Evolutionary conservation across 768 basidiomycete species (phyloP).

Genomic region (Auriscalpium orientale): DNA sequence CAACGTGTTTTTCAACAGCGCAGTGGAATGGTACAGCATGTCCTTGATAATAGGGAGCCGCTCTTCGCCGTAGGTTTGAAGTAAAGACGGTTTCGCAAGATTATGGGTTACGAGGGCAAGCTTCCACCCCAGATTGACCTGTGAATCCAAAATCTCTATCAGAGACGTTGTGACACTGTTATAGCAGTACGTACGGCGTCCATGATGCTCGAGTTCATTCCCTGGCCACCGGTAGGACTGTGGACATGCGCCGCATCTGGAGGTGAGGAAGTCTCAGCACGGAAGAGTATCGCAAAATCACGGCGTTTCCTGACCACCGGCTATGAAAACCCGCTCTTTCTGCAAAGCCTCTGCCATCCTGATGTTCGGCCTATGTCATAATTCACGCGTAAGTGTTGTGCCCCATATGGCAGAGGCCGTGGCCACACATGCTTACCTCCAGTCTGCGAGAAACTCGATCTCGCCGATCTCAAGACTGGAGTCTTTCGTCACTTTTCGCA

Average conservation of each 20-base stretch:
- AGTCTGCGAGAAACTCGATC: conserved; percentile 1
- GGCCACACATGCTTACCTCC: background rate
- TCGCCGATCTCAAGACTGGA: conserved; percentile 1
- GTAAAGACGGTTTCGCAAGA: conserved; percentile 3
- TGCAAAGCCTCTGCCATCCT: conserved; percentile 11
- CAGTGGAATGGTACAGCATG: conserved; percentile 8
- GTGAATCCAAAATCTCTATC: background rate
- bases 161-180: background rate
- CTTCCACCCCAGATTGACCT: conserved; percentile 15
- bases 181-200: background rate
- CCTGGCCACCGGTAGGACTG: background rate
- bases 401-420: background rate
- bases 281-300: conserved; percentile 10
- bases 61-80: conserved; percentile 12
- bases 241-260: conserved; percentile 6
- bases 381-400: no score
- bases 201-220: conserved; percentile 2
- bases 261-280: background rate
- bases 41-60: conserved; percentile 14
- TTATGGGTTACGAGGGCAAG: conserved; percentile 10
- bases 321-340: conserved; percentile 12
- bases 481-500: background rate
- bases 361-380: conserved; percentile 11
- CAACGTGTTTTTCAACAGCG: background rate
- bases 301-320: conserved; percentile 9